A percentile compares a stretch with the other conserved stretches of the same genome.
phyloP scores from a whole-genome alignment of 2,329 filamentous ascomycete species.

The Emergomyces africanus region DNA sequence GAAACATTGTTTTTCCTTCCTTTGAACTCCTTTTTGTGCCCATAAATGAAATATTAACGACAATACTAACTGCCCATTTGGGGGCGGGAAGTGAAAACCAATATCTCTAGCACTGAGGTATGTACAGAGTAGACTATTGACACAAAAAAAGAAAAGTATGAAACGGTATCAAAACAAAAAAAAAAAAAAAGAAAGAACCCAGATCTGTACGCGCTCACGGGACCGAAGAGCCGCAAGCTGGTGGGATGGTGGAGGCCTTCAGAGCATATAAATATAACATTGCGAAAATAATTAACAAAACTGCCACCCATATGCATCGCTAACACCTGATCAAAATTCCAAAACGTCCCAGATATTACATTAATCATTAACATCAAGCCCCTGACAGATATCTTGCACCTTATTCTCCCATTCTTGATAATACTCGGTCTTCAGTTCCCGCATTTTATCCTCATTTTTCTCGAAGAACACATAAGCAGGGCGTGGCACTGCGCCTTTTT shows the following conservation, averaged over 20 bases:
- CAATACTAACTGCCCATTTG: too few species aligned
- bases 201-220: background rate
- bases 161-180: background rate
- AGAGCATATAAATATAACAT: background rate
- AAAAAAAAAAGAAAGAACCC: background rate
- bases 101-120: background rate
- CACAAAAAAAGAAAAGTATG: background rate
- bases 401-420: slow-evolving; percentile 27
- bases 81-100: background rate
- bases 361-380: slow-evolving; percentile 17
- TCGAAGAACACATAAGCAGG: slow-evolving; percentile 31
- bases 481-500: slow-evolving; percentile 7
- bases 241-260: background rate
- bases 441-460: slow-evolving; percentile 21
- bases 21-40: too few species aligned
- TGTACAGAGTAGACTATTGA: background rate
- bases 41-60: too few species aligned
- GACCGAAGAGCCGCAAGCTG: background rate
- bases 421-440: slow-evolving; percentile 22
- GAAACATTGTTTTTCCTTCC: too few species aligned
- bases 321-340: background rate
- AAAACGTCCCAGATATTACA: background rate
- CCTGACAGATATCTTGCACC: slow-evolving; percentile 24
- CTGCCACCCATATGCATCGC: background rate
- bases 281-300: slow-evolving; percentile 2